A percentile compares a stretch with the other conserved stretches of the same genome.
phyloP scores from a whole-genome alignment of 73 alveolate genomes.

The Stentor roeselii region DNA sequence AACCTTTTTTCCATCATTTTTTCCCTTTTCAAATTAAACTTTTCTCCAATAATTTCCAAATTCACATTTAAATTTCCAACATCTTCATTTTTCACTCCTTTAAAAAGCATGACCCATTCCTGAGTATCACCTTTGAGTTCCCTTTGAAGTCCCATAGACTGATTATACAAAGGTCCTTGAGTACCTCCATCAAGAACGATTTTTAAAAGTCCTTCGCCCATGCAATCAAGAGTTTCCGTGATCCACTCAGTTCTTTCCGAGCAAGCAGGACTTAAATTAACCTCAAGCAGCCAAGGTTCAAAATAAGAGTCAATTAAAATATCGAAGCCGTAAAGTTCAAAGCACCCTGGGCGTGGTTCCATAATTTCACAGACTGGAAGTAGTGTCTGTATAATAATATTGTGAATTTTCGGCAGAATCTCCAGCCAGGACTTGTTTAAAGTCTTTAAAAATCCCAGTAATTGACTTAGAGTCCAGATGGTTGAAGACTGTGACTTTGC shows the following conservation, averaged over 20 bases:
- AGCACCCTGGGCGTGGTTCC: conserved; percentile 46
- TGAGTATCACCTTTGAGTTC: conserved; percentile 8
- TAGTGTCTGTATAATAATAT: conserved; percentile 45
- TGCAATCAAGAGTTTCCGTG: conserved; percentile 51
- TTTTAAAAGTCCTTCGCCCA: conserved; percentile 61
- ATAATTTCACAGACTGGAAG: conserved; percentile 40
- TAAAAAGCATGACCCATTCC: conserved; percentile 12
- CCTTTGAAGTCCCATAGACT: not conserved
- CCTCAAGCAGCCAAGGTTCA: conserved; percentile 67
- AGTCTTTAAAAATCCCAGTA: conserved; percentile 57
- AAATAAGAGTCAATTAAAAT: conserved; percentile 53
- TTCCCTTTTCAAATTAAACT: conserved; percentile 45
- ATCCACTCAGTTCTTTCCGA: conserved; percentile 66
- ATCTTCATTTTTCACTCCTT: conserved; percentile 24
- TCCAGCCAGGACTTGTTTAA: conserved; percentile 35
- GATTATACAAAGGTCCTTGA: conserved; percentile 26
- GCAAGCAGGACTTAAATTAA: conserved; percentile 76
- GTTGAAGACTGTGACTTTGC: conserved; percentile 62
- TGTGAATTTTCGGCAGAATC: conserved; percentile 41
- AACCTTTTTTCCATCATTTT: conserved; percentile 39
- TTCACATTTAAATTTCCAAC: not conserved
- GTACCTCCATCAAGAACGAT: conserved; percentile 38
- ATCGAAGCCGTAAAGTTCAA: conserved; percentile 77
- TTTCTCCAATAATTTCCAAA: conserved; percentile 48
- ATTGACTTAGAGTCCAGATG: conserved; percentile 69